Base-by-base conservation (phyloP, 257 asterid genomes). In the Primulina huaijiensis region DNA sequence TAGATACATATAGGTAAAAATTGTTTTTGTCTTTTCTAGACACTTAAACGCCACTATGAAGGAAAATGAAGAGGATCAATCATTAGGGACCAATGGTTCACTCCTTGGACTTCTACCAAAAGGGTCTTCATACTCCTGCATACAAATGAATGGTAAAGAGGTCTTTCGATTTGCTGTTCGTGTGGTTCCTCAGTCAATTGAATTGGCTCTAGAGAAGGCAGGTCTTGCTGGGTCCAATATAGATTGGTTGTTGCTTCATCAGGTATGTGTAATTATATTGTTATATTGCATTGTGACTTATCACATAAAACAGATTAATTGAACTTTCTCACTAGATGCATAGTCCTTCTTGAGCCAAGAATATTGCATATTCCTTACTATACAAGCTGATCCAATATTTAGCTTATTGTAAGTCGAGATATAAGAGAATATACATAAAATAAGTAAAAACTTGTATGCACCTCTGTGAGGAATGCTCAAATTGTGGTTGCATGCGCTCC, bases 91-190 rank as follows among this genome's bases (percentile, higher is more conserved):
- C 19, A 90, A 91, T 68, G 97, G 97, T 63, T 89, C 97, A 17
- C 78, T 83, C 62, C 82, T 74, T 9, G 88, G 85, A 65, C 80
- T 73, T 68, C 80, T 92, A 29, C 90, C 97, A 33, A 86, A 82
- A 77, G 77, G 72, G 64, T 70, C 90, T 2, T 80, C 92, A 1
- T 94, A 84, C 76, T 94, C 99, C 3, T 86, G 88, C 79, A 82
- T 94, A 69, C 89, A 91, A 78, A 94, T 94, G 99, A 94, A 94
- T n/a, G 99, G 99, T 40, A 91, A 91, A 78, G 99, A 94, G 81
- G 99, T 94, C 57, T 94, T 94, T 63, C 95, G 97, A 2, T 94
- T 94, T 76, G 99, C 99, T 12, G 84, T 73, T 59, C 94, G 97
- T 56, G 96, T 70, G 46, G 99, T 94, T 76, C 99, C 99, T 20